Evolutionary conservation across 495 filamentous ascomycete genomes (phyloP), one percentile per base, ranked within the genome.

Genomic region (Tetracladium marchalianum): DNA sequence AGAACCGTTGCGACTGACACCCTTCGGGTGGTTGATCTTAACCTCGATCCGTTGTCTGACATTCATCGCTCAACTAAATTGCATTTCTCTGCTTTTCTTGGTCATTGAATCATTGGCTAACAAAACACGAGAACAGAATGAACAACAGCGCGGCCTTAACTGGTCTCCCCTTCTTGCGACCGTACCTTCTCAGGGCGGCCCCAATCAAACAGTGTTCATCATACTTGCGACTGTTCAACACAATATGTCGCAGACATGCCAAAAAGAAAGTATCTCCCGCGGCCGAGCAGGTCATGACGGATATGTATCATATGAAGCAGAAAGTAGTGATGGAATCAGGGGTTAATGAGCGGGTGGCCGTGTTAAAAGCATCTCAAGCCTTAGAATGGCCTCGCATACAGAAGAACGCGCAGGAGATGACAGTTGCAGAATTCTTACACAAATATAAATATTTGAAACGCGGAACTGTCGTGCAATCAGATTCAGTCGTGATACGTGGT

Each of bases 1-100:
- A 74, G 89, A 95, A 95, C 88, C 89, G 88, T 87, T 94, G 90
- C 89, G 85, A 84, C 80, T 90, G 86, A 92, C 78, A 74, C 74
- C 70, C 62, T 60, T 50, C 51, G 57, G 66, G 66, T 71, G 75
- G 60, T 64, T 83, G 80, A 82, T 79, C 71, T 70, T 63, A 75
- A 62, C 62, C 55, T 66, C 61, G 54, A 57, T 57, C 69, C 70
- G 70, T 67, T 73, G 52, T 58, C 56, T 66, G 52, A 64, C 31
- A 52, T 18, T 50, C 54, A 27, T 59, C 42, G 31, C 42, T 33
- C 11, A 43, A 42, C 39, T 31, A 11, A 15, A 37, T 46, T 48
- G 17, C 35, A 9, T 51, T 27, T 47, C 37, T 44, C 16, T 41
- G 41, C 31, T 44, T 15, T 31, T 40, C 22, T 27, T 27, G 22